Conservation (phyloP, 192 early-diverging fungal species). For the Spizellomyces punctatus region DNA sequence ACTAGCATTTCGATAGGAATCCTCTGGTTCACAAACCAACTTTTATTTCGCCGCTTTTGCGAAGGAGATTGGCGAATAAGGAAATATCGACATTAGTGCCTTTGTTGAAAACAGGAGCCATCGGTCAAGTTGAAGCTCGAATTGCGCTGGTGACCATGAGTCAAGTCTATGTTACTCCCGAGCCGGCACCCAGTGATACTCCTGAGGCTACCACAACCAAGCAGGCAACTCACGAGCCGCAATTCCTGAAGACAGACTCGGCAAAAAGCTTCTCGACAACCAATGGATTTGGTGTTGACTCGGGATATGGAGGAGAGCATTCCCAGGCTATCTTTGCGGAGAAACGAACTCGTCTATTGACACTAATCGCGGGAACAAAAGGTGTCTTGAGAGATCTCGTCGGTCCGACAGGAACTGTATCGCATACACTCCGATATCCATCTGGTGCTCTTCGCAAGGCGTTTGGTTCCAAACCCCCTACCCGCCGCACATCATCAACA, state of each 20-base stretch:
- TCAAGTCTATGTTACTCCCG: no score
- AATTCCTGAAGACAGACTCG: constrained; percentile 28
- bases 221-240: not conserved
- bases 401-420: constrained; percentile 33
- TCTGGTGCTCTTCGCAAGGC: constrained; percentile 39
- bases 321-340: constrained; percentile 63
- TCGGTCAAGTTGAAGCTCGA: no score
- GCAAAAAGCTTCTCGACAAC: constrained; percentile 5
- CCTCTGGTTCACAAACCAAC: no score
- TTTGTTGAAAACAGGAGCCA: no score
- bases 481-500: not conserved
- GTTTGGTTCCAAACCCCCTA: constrained; percentile 1
- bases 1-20: no score
- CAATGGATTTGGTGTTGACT: constrained; percentile 12
- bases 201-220: no score
- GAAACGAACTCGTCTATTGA: constrained; percentile 71
- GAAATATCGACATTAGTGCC: no score
- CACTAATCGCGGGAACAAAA: constrained; percentile 66
- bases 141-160: no score
- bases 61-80: no score
- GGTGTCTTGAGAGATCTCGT: constrained; percentile 68
- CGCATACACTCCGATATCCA: constrained; percentile 52
- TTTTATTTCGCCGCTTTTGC: no score
- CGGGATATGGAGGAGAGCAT: constrained; percentile 25
- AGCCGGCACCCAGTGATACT: no score